Evolutionary conservation across 768 basidiomycete genomes (phyloP).

Genomic region (Butyriboletus loyo): DNA sequence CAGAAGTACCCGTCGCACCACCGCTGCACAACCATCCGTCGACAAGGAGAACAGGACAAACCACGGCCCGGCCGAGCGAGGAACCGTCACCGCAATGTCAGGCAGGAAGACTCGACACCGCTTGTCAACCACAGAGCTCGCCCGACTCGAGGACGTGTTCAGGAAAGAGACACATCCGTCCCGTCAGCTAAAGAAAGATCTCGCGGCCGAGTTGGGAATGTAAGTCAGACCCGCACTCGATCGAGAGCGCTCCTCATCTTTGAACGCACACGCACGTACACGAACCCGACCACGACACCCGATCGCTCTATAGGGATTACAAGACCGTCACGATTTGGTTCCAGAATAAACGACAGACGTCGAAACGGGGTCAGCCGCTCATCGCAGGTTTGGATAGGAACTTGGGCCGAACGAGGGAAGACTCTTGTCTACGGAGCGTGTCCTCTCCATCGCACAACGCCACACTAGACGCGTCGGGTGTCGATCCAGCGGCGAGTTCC

Average conservation of each 20-base stretch:
- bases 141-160: conserved; percentile 28
- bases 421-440: conserved; percentile 26
- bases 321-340: conserved; percentile 71
- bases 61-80: not conserved
- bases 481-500: not conserved
- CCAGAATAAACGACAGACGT: conserved; percentile 72
- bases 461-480: conserved; percentile 15
- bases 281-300: not conserved
- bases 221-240: conserved; percentile 10
- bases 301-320: conserved; percentile 33
- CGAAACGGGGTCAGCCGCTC: conserved; percentile 28
- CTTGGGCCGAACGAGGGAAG: conserved; percentile 3
- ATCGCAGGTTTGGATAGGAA: not conserved
- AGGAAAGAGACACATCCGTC: conserved; percentile 29
- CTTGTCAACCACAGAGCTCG: conserved; percentile 31
- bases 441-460: conserved; percentile 31
- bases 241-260: not conserved
- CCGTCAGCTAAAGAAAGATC: conserved; percentile 27
- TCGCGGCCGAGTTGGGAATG: conserved; percentile 29
- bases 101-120: conserved; percentile 36
- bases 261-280: not conserved
- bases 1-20: conserved; percentile 28
- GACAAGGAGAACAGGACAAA: conserved; percentile 17
- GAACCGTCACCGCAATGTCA: not conserved
- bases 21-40: not conserved